Evolutionary conservation across 306 rosid genomes (phyloP).

Genomic region (Prunus mume): DNA sequence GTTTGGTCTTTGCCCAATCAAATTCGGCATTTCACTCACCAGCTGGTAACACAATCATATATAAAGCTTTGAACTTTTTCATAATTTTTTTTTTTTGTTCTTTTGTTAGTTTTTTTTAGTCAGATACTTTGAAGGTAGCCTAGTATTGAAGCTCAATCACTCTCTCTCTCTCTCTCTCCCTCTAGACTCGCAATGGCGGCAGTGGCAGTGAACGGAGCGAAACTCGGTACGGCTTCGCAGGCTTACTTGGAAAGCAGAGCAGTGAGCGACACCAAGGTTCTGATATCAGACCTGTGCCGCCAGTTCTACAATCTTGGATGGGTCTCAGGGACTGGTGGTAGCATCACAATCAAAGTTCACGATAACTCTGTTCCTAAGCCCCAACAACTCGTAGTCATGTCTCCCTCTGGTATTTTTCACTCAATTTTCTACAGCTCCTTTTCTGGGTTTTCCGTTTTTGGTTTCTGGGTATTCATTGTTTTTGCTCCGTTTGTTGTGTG

Average conservation of each 20-base stretch:
- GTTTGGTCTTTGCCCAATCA: not conserved
- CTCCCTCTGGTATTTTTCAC: conserved; percentile 68
- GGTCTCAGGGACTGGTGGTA: conserved; percentile 96
- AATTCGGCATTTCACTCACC: not conserved
- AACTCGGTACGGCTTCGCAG: conserved; percentile 47
- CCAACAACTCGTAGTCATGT: conserved; percentile 68
- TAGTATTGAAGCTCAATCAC: not conserved
- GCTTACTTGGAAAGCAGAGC: conserved; percentile 63
- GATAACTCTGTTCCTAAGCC: conserved; percentile 74
- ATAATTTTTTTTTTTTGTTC: not conserved
- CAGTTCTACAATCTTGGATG: conserved; percentile 88
- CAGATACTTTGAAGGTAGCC: not conserved
- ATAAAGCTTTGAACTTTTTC: not conserved
- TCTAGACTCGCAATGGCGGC: conserved; percentile 12
- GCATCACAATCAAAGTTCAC: conserved; percentile 80
- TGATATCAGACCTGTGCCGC: conserved; percentile 87
- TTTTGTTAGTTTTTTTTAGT: not conserved
- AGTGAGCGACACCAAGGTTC: conserved; percentile 66
- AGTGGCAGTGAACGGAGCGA: conserved; percentile 42
- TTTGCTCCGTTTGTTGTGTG: not conserved
- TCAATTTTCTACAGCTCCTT: not conserved
- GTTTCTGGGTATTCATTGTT: conserved; percentile 10
- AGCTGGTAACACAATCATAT: not conserved
- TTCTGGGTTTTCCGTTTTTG: not conserved
- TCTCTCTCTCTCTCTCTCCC: not conserved